Evolutionary conservation across 306 rosid species (phyloP).

Genomic region (Fragaria vesca): DNA sequence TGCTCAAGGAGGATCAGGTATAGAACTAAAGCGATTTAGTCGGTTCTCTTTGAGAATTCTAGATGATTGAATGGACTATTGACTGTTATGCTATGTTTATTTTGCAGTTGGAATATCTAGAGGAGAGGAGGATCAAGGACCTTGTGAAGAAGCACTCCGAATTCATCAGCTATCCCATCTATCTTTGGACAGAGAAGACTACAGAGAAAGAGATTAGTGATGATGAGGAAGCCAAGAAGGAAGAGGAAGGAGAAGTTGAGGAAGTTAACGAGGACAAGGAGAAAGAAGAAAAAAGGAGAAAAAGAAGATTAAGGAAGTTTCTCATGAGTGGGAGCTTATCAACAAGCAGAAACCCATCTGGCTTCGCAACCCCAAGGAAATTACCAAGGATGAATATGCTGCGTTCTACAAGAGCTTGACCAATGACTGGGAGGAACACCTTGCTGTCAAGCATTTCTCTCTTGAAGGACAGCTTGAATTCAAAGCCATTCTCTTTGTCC

Average conservation of each 20-base stretch:
- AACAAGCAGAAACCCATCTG: conserved; percentile 41
- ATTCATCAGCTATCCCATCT: conserved; percentile 36
- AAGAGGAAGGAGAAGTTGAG: conserved; percentile 33
- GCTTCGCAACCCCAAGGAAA: conserved; percentile 33
- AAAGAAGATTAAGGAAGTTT: conserved; percentile 32
- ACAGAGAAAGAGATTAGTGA: conserved; percentile 31
- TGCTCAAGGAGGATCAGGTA: conserved; percentile 35
- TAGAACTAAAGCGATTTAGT: too few species aligned
- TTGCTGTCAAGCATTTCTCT: conserved; percentile 34
- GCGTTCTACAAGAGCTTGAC: conserved; percentile 36
- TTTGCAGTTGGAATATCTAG: conserved; percentile 22
- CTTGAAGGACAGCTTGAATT: conserved; percentile 34
- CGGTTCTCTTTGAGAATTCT: too few species aligned
- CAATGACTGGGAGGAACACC: conserved; percentile 38
- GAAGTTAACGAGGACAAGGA: conserved; percentile 34
- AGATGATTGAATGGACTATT: background rate
- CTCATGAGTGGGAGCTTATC: conserved; percentile 29
- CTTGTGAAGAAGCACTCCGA: conserved; percentile 29
- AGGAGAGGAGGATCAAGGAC: conserved; percentile 33
- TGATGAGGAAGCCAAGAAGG: conserved; percentile 33
- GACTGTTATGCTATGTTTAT: background rate
- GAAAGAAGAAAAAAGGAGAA: conserved; percentile 18
- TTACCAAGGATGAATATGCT: conserved; percentile 34
- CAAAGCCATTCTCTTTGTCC: conserved; percentile 32
- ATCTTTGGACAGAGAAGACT: conserved; percentile 35